Evolutionary conservation across 495 filamentous ascomycete genomes (phyloP), one percentile per base, ranked within the genome.

Genomic region (Clohesyomyces aquaticus): DNA sequence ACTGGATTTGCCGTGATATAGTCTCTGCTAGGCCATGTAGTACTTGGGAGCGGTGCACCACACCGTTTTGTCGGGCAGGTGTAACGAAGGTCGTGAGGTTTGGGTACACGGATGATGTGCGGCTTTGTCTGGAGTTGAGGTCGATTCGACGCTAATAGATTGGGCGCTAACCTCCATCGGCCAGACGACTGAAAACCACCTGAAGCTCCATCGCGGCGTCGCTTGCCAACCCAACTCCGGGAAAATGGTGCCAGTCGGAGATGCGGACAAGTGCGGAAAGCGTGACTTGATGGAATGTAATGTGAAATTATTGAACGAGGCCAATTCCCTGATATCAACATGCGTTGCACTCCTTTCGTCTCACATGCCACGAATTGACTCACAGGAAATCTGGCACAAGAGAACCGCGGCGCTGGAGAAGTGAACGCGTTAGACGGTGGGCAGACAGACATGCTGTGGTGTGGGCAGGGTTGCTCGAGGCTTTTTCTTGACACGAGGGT

Each of bases 401-500:
- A n/a, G 50, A 35, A n/a, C 16, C 14, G 29, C n/a, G 26, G 25
- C 35, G 9, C 32, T 21, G 28, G 28, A 28, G 18, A 55, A 2
- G 41, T 18, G 42, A 18, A 50, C 38, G 29, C 48, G 35, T 23
- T 25, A 49, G 9, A n/a, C 19, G 28, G 11, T 47, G 52, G 46
- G 45, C 22, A 41, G 57, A 28, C 45, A 41, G 51, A 23, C 19
- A 10, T 23, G 59, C 29, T 51, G 59, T 23, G 35, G 54, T 46
- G 54, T 27, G 41, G 4, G 35, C 16, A 45, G 46, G 43, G 56
- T 38, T 55, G 60, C 29, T 56, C 42, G 60, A 63, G 51, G 51
- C 52, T 48, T 38, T 57, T 55, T 25, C 25, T 63, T 49, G 38
- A 63, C 60, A 63, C 60, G 52, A 56, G 25, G n/a, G 60, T 63